Base-by-base conservation (phyloP, 352 stramenopile genomes). In the Phytopythium cucurbitacearum region DNA sequence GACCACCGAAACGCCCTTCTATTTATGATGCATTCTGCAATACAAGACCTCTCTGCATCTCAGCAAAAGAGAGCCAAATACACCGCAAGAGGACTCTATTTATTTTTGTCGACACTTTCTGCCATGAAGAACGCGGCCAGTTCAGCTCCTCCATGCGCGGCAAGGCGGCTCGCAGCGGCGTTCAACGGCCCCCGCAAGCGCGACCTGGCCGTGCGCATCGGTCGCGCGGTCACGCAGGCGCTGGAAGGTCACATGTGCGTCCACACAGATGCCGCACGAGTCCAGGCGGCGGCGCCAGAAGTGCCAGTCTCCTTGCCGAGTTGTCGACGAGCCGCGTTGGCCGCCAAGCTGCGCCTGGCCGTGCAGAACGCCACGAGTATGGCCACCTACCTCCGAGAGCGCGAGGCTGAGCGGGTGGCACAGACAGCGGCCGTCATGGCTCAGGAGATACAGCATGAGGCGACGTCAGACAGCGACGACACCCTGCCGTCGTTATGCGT, bases 321-420 rank as follows among this genome's bases (percentile, higher is more conserved):
- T 12, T 48, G 43, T 16, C 43, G 55, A 11, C 32, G 53, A 12
- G 62, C 59, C 12, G 3, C 10, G 7, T 36, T 72, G 51, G 67
- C 60, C 16, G 61, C 57, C 40, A 76, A 42, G 15, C n/a, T 73
- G 39, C 67, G 60, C 21, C 16, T 70, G 60, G 64, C 67, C 3
- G 12, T 50, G 43, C 46, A 53, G 45, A 72, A 73, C 40, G 57
- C 58, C 41, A 51, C 52, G 37, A 52, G 66, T 21, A 73, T 71
- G 67, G 53, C 44, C 15, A 56, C 34, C 21, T 76, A 56, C 56
- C 34, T 76, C 32, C 56, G 9, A 8, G n/a, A 35, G 8, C 48
- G 33, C 21, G 34, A 56, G 21, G 36, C 37, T 7, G 28, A 59
- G 40, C n/a, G 16, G 3, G 1, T n/a, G 2, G 37, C 15, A 46